Evolutionary conservation across 1,284 basidiomycete species (phyloP).

Genomic region (Trichosporon sp.): DNA sequence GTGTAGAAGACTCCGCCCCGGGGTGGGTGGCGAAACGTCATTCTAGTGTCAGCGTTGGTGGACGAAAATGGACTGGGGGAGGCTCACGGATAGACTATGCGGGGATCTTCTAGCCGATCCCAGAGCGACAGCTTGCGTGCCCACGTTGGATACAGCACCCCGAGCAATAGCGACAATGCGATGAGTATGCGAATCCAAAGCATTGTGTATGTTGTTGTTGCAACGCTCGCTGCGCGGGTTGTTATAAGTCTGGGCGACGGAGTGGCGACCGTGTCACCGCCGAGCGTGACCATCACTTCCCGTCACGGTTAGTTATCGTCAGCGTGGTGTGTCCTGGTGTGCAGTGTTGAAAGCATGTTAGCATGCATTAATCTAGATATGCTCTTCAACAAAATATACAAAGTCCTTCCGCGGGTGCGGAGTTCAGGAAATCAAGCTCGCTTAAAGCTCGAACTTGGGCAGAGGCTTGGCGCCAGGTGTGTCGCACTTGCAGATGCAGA

Average conservation of each 20-base stretch:
- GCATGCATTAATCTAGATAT: background rate
- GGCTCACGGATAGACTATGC: background rate
- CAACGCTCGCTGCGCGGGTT: too few species aligned
- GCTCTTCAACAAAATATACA: background rate
- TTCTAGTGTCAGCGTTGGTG: background rate
- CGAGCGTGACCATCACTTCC: background rate
- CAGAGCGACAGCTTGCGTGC: constrained; percentile 14
- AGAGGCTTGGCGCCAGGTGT: constrained; percentile 23
- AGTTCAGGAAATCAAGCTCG: background rate
- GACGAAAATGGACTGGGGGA: constrained; percentile 9
- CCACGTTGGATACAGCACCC: constrained; percentile 4
- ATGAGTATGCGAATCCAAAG: constrained; percentile 1
- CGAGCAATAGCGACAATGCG: background rate
- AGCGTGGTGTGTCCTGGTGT: background rate
- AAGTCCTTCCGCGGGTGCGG: background rate
- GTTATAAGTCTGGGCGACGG: too few species aligned
- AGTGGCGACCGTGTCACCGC: too few species aligned
- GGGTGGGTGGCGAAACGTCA: constrained; percentile 5
- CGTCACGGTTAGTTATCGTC: background rate
- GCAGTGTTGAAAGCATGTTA: background rate
- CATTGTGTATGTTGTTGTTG: constrained; percentile 2
- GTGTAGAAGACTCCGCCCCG: background rate
- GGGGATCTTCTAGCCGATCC: constrained; percentile 9
- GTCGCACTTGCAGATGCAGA: constrained; percentile 23
- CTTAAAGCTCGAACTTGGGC: constrained; percentile 25